Evolutionary conservation across 1,284 basidiomycete species (phyloP), one percentile per base, ranked within the genome.

Genomic region (Malassezia vespertilionis): DNA sequence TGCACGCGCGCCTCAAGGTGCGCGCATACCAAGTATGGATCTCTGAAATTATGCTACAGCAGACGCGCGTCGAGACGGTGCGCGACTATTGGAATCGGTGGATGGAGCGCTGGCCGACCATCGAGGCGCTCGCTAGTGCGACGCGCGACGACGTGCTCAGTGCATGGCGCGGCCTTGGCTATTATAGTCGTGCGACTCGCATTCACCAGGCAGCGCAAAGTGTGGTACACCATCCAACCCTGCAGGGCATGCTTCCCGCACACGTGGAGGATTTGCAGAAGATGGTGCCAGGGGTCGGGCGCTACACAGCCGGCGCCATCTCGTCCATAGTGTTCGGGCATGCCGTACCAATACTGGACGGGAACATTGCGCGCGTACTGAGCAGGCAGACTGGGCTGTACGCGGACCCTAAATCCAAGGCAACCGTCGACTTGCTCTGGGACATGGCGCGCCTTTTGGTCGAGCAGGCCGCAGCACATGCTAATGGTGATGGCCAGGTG

Each of bases 21-120:
- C 46, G 55, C 17, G 48, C 68, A 12, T 69, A 50, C 31, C 53
- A 86, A 81, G 83, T 86, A 10, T 86, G 83, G 82, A 76, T 93
- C 34, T 86, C 83, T 10, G 88, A 95, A 71, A 83, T 95, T 55
- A 96, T 96, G 91, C 77, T 95, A 5, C 91, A 97, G 69, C 91
- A 97, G 71, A 96, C 91, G 0, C 88, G 56, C 11, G 65, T 67
- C n/a, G 53, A 56, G 34, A 67, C 63, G 2, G 63, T 71, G 40
- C 60, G 59, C 22, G 39, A 40, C 10, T 68, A 64, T 45, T 71
- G 56, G 56, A 35, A 46, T n/a, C 51, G 47, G n/a, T 69, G 66
- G 66, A 63, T 64, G 55, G 33, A 42, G 5, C 53, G 54, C 20
- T 69, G 61, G 58, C 66, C 66, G 2, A 65, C 57, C 2, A 59